phyloP scores from a whole-genome alignment of 2,329 filamentous ascomycete genomes.

The Arachnomyces sp. region DNA sequence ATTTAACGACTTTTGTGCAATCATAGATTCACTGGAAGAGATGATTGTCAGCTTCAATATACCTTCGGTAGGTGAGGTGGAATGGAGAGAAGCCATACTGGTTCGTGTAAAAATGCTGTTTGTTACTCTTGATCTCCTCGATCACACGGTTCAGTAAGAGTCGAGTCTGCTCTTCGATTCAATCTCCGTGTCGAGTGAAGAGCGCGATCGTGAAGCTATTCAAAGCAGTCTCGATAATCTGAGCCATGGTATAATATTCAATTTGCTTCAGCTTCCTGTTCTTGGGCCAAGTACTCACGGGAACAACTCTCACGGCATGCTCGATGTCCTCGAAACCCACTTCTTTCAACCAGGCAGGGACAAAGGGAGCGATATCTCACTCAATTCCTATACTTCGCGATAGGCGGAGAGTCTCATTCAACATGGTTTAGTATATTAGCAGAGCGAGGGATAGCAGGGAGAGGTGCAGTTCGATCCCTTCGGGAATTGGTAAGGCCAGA shows the following conservation, averaged over 20 bases:
- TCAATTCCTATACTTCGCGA: conserved; percentile 5
- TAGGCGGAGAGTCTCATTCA: conserved; percentile 8
- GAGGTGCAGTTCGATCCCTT: too few species aligned
- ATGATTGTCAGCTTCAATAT: too few species aligned
- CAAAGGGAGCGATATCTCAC: conserved; percentile 9
- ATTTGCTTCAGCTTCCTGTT: conserved; percentile 11
- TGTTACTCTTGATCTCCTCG: conserved; percentile 19
- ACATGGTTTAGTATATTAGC: background rate
- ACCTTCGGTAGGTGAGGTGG: too few species aligned
- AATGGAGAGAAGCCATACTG: conserved; percentile 14
- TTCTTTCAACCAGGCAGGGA: conserved; percentile 6
- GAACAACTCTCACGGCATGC: conserved; percentile 9
- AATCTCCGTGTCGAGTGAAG: conserved; percentile 20
- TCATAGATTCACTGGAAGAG: too few species aligned
- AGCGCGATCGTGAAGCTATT: conserved; percentile 21
- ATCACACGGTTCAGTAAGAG: conserved; percentile 16
- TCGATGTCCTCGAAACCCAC: conserved; percentile 10
- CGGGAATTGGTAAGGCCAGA: too few species aligned
- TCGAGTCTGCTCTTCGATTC: conserved; percentile 16
- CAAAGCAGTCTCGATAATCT: conserved; percentile 18
- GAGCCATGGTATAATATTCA: conserved; percentile 18
- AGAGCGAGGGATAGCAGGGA: too few species aligned
- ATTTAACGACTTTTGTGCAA: too few species aligned
- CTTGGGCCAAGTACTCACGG: conserved; percentile 14
- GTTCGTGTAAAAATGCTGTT: conserved; percentile 21